Conservation (phyloP, 75 land plant species). For the Pinus albicaulis region DNA sequence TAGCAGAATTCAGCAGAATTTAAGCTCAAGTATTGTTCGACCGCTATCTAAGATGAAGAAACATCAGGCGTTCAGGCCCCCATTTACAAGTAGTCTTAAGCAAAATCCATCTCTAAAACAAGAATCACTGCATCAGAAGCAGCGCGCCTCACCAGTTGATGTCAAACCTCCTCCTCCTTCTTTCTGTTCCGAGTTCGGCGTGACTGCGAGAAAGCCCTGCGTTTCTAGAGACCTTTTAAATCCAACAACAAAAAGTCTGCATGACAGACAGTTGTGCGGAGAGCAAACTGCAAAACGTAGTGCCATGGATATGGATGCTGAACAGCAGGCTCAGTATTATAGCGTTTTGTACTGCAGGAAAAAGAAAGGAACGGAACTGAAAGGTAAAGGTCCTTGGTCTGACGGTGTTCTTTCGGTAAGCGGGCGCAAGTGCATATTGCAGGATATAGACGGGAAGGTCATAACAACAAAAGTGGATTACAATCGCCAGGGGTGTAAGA, state of each 20-base stretch:
- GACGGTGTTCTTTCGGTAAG: slow-evolving; percentile 27
- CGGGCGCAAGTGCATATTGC: slow-evolving; percentile 15
- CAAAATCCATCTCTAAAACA: neutral
- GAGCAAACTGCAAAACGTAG: neutral
- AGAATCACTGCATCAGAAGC: neutral
- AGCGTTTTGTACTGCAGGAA: slow-evolving; percentile 23
- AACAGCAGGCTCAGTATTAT: slow-evolving; percentile 12
- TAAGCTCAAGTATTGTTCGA: neutral
- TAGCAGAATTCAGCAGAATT: neutral
- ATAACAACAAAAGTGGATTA: slow-evolving; percentile 13
- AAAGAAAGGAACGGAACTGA: slow-evolving; percentile 14
- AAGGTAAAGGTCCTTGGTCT: slow-evolving; percentile 40
- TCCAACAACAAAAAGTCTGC: neutral
- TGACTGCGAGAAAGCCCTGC: neutral
- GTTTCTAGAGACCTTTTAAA: slow-evolving; percentile 4
- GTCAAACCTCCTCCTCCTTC: neutral
- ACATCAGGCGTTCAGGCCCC: slow-evolving; percentile 4
- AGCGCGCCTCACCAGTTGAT: neutral
- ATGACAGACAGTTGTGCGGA: neutral
- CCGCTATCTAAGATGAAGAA: neutral
- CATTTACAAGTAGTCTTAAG: neutral
- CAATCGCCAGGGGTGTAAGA: slow-evolving; percentile 9
- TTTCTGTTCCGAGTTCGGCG: neutral
- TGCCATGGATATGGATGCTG: slow-evolving; percentile 1
- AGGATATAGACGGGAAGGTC: slow-evolving; percentile 18